Base-by-base conservation (phyloP, 176 grass and related monocot genomes). In the Triticum timopheevii region DNA sequence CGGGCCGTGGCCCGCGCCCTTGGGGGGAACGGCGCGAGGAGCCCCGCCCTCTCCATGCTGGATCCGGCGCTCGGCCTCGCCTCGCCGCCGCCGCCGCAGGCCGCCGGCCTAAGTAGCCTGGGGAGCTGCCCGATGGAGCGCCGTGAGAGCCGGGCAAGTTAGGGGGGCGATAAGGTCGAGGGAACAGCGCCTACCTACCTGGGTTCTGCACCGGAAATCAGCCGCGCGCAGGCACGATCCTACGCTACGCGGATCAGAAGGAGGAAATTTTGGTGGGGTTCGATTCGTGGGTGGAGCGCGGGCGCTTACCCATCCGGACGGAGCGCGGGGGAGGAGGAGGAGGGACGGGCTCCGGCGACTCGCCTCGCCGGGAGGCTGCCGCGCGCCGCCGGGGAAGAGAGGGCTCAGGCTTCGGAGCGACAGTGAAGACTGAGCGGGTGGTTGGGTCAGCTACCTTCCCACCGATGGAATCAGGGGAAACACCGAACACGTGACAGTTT, bases 21-120 rank as follows among this genome's bases (percentile, higher is more conserved):
- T 12, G 8, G 50, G 36, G 23, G 50, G 65, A 73, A 84, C 27
- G 70, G 22, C n/a, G 52, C 15, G 12, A 87, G 58, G 8, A 87
- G 72, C 13, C 81, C 69, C 73, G 45, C 81, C n/a, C 33, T 73
- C 73, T 93, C 85, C 91, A 93, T 93, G 9, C 42, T 5, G 49
- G 77, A 84, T 65, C 65, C 54, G 13, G 56, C n/a, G 24, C 39
- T 34, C 10, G 27, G 4, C 25, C 58, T 82, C 45, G 76, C 22
- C 44, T 80, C 42, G 42, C 42, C 44, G 73, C 39, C 24, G 33
- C 84, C 42, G 42, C 42, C 25, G 73, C 25, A 10, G 73, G 73
- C 25, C 73, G 38, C 54, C 25, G 31, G 33, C 35, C 82, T 87
- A 61, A 61, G 61, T 62, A 87, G 30, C 69, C 85, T 82, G 40